A percentile compares a stretch with the other conserved stretches of the same genome.
phyloP scores from a whole-genome alignment of 805 yeast species.

The Candida dendrica region DNA sequence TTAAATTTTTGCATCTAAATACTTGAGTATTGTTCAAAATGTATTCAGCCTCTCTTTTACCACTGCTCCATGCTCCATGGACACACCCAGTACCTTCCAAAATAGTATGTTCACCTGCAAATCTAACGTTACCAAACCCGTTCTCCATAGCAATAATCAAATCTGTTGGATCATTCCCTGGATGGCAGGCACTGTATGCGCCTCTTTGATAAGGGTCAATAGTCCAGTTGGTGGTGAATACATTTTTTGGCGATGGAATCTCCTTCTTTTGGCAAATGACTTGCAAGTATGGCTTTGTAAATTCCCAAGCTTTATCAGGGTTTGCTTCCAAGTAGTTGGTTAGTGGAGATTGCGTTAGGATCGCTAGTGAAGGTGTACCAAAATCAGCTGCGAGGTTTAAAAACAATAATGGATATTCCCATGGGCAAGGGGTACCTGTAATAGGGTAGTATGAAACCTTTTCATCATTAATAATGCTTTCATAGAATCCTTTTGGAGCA shows the following conservation, averaged over 20 bases:
- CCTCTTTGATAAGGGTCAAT: conserved; percentile 73
- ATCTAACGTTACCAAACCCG: conserved; percentile 55
- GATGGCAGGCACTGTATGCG: conserved; percentile 66
- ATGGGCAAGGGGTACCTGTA: conserved; percentile 29
- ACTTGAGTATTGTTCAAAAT: conserved; percentile 17
- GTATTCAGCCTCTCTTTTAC: conserved; percentile 45
- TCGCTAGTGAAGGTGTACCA: conserved; percentile 47
- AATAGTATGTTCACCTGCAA: conserved; percentile 89
- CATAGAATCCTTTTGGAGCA: conserved; percentile 19
- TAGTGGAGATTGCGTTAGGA: conserved; percentile 65
- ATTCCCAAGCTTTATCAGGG: conserved; percentile 49
- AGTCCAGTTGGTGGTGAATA: conserved; percentile 68
- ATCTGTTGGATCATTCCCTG: conserved; percentile 65
- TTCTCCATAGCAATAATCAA: conserved; percentile 52
- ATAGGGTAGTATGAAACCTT: conserved; percentile 1
- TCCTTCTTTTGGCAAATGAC: conserved; percentile 7
- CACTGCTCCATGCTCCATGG: conserved; percentile 85
- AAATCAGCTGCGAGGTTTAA: conserved; percentile 49
- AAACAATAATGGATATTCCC: conserved; percentile 56
- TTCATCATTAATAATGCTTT: conserved; percentile 6
- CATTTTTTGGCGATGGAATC: conserved; percentile 32
- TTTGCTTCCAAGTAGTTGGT: conserved; percentile 51
- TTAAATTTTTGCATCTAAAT: too few relatives aligned
- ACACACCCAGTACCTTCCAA: conserved; percentile 88
- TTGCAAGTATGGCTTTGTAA: conserved; percentile 38